Percentiles rank a stretch among this genome's conserved stretches.
These are phyloP conservation scores for Aspergillus olivimuriae DNA, from an alignment of 495 filamentous ascomycete species.

Conservation along the genomic window DNA sequence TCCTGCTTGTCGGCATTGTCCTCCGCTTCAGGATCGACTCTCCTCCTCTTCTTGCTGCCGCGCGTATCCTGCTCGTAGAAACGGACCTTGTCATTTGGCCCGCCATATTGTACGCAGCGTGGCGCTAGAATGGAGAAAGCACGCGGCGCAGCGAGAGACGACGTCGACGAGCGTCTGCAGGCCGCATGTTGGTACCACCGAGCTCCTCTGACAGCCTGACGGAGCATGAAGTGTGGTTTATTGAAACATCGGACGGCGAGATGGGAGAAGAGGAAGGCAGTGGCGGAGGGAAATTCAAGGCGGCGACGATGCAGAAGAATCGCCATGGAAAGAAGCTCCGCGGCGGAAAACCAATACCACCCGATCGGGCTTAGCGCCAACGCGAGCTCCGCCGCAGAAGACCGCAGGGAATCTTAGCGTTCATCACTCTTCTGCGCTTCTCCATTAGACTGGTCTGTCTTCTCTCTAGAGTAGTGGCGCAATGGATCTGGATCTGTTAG, in stretches of 20 bases:
- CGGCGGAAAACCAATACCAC: conserved; percentile 23
- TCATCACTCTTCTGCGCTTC: conserved; percentile 12
- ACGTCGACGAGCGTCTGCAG: conserved; percentile 23
- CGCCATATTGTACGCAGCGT: conserved; percentile 32
- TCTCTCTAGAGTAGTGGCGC: no score
- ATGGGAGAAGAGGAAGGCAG: conserved; percentile 4
- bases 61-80: conserved; percentile 37
- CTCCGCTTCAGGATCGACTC: conserved; percentile 48
- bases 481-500: conserved; percentile 23
- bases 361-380: conserved; percentile 32
- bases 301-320: conserved; percentile 1
- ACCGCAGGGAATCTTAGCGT: not conserved
- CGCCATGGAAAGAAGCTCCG: conserved; percentile 14
- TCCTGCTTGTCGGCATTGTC: conserved; percentile 38
- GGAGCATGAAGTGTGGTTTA: conserved; percentile 37
- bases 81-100: conserved; percentile 38
- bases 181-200: conserved; percentile 39
- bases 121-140: conserved; percentile 30
- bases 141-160: conserved; percentile 18
- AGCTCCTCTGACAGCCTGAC: conserved; percentile 41
- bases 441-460: conserved; percentile 15
- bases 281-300: conserved; percentile 5
- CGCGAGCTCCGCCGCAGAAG: conserved; percentile 11
- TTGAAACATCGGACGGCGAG: conserved; percentile 26
- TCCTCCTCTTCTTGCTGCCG: conserved; percentile 27